Base-by-base conservation (phyloP, 495 filamentous ascomycete species). In the Podospora australis region DNA sequence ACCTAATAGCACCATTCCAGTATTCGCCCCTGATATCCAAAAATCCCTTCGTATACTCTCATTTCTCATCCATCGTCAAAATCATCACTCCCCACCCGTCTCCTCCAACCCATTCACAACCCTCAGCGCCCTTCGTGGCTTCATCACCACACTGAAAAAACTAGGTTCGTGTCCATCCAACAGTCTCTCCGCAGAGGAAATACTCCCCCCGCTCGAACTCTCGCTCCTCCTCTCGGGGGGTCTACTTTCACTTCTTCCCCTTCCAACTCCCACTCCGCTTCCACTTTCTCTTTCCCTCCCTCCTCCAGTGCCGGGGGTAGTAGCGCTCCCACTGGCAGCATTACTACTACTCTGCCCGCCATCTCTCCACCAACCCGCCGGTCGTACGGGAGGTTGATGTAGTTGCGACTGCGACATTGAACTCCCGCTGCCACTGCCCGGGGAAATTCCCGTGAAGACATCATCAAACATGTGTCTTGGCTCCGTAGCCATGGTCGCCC, bases 61-160 rank as follows among this genome's bases (percentile, higher is more conserved):
- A 7, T 16, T n/a, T 16, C 34, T 6, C n/a, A 10, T 6, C 34
- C 34, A 8, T n/a, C 6, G 5, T n/a, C 34, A 36, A 5, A 14
- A n/a, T n/a, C n/a, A n/a, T n/a, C n/a, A n/a, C n/a, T n/a, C n/a
- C n/a, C n/a, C n/a, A n/a, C n/a, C n/a, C 26, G 56, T 56, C 30
- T 44, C 49, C 44, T 72, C 69, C 48, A 72, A 39, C 9, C 70
- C 68, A 70, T 89, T 89, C 13, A 87, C 81, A 30, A 88, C 83
- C 58, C 82, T 66, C 66, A 89, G 67, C 54, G 83, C 87, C 57
- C 86, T 71, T 58, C 82, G 75, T 46, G 85, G 85, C 50, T 81
- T 82, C 63, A 88, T 55, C 54, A 88, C 61, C 16, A 88, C 84
- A 35, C 79, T 83, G 53, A 85, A 80, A 57, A 88, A 89, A 47